Evolutionary conservation across 257 asterid species (phyloP), one percentile per base, ranked within the genome.

Genomic region (Scutellaria galericulata): DNA sequence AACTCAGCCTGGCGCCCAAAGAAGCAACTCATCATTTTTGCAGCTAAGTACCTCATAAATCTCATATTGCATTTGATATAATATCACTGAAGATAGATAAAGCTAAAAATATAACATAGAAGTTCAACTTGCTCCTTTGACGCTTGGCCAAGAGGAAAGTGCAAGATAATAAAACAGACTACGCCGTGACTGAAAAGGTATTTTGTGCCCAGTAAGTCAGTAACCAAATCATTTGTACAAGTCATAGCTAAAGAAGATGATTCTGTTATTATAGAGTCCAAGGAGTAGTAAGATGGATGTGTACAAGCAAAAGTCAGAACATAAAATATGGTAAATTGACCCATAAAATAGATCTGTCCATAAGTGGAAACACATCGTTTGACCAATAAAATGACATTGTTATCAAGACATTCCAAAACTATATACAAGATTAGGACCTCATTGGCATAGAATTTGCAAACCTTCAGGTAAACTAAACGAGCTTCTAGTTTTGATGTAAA

Each of bases 1-100:
- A 87, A 92, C 78, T 95, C 99, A n/a, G 86, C 11, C 99, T 95
- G 88, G 74, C 73, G 64, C 54, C 71, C 64, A 73, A 50, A 76
- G 6, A 31, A 44, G 35, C 40, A 77, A 61, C 73, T 52, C 55
- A 48, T 52, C 62, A 75, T 42, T 52, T 54, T 69, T 18, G 71
- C 47, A 66, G 57, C 9, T 7, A 47, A 62, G 15, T 71, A 24
- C 50, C 64, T 51, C 69, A 59, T 52, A 50, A 66, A 64, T 79
- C 67, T 44, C 27, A 66, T 27, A 60, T 12, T 20, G 51, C 41
- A 70, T 18, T 72, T 9, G 6, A 9, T 69, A 27, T 64, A 47
- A 1, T 24, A 18, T 18, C 71, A 67, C 48, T 63, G 37, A 62
- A 27, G 57, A 74, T 44, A 60, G 12, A 64, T 67, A 7, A 73